A percentile compares a stretch with the other conserved stretches of the same genome.
Conservation (phyloP, 148 eudicot species). For the Heliamphora exappendiculata region DNA sequence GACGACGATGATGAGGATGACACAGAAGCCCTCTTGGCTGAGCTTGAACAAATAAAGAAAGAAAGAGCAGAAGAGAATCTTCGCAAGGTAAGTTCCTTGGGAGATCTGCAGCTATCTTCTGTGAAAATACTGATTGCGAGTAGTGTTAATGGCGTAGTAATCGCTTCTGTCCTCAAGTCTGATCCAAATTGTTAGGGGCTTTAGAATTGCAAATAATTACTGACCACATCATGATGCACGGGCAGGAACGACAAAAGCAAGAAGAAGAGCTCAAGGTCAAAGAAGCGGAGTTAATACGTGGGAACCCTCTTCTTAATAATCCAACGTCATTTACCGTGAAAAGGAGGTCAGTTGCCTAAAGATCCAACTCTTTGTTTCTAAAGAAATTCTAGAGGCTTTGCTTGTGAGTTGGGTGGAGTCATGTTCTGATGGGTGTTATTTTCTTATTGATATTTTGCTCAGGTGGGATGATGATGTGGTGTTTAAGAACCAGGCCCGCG, state of each 20-base stretch:
- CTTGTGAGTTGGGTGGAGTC: neutral
- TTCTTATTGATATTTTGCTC: slow-evolving; percentile 8
- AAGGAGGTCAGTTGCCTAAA: slow-evolving; percentile 53
- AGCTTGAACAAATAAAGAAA: slow-evolving; percentile 81
- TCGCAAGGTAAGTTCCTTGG: slow-evolving; percentile 45
- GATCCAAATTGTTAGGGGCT: neutral
- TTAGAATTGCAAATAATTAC: neutral
- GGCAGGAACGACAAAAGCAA: slow-evolving; percentile 64
- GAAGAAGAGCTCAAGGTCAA: slow-evolving; percentile 82
- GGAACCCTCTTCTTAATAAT: slow-evolving; percentile 75
- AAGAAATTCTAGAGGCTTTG: neutral
- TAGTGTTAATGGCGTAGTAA: neutral
- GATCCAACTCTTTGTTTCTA: neutral
- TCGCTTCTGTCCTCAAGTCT: neutral
- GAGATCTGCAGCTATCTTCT: neutral
- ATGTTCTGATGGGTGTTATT: neutral
- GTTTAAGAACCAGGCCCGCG: slow-evolving; percentile 97
- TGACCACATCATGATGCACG: neutral
- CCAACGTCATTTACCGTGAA: slow-evolving; percentile 84
- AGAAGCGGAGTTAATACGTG: slow-evolving; percentile 84
- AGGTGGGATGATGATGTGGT: slow-evolving; percentile 99
- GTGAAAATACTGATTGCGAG: neutral
- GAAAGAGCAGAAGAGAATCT: slow-evolving; percentile 91
- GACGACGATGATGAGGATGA: slow-evolving; percentile 93
- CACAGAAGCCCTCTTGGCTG: slow-evolving; percentile 87